Percentiles rank a stretch among this genome's conserved stretches.
Conservation (phyloP, 495 filamentous ascomycete species). For the Hypomontagnella monticulosa region DNA sequence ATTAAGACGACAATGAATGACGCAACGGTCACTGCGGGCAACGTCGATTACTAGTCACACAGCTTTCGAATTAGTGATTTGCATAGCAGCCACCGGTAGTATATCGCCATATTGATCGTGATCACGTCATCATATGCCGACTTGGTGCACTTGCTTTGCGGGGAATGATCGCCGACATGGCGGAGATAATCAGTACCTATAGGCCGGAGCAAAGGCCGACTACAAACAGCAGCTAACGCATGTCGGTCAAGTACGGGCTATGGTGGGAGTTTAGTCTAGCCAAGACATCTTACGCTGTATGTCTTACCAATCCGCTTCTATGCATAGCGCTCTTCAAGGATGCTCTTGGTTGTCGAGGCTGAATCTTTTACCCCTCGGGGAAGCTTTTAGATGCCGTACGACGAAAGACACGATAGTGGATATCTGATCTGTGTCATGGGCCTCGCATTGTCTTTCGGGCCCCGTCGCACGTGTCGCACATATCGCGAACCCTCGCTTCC, state of each 20-base stretch:
- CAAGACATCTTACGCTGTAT: too few species aligned
- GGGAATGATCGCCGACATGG: constrained; percentile 35
- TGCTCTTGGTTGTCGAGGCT: too few species aligned
- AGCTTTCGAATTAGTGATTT: constrained; percentile 7
- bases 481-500: too few species aligned
- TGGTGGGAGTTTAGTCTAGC: neutral
- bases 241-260: neutral
- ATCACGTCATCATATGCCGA: constrained; percentile 32
- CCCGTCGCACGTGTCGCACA: too few species aligned
- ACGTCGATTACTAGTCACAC: neutral
- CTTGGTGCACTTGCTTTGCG: constrained; percentile 8
- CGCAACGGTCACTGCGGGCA: constrained; percentile 11
- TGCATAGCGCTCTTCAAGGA: too few species aligned
- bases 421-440: too few species aligned
- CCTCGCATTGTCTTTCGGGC: too few species aligned
- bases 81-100: neutral
- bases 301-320: too few species aligned
- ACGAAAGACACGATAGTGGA: too few species aligned
- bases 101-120: constrained; percentile 33
- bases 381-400: too few species aligned
- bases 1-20: constrained; percentile 5
- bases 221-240: constrained; percentile 5
- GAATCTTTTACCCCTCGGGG: too few species aligned
- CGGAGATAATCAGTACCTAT: constrained; percentile 19
- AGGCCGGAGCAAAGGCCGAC: constrained; percentile 30